phyloP scores from a whole-genome alignment of 179 eudicot genomes.

The Beta macrorhiza region DNA sequence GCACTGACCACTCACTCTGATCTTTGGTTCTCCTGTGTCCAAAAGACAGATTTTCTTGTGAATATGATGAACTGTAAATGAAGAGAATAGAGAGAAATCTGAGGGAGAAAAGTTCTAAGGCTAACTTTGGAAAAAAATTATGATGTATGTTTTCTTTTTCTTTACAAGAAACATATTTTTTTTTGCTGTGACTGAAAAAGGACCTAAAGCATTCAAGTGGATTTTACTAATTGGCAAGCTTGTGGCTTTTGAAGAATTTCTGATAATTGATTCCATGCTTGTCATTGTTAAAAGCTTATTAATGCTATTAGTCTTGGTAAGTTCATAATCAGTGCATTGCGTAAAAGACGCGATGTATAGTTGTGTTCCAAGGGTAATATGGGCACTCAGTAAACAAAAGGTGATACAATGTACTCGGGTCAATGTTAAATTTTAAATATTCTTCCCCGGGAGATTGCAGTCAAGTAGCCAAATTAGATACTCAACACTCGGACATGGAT shows the following conservation, averaged over 20 bases:
- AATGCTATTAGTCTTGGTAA: no score
- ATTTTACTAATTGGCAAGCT: background rate
- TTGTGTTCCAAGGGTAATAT: no score
- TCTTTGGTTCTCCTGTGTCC: constrained; percentile 11
- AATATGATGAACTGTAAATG: constrained; percentile 32
- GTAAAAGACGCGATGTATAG: no score
- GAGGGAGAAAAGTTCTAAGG: constrained; percentile 16
- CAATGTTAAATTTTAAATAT: no score
- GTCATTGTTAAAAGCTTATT: background rate
- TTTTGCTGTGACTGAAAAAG: background rate
- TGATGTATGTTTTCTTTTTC: background rate
- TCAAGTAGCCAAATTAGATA: no score
- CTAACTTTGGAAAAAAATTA: background rate
- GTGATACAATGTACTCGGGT: no score
- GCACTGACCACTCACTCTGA: constrained; percentile 22
- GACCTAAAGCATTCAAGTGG: background rate
- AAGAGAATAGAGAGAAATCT: constrained; percentile 8
- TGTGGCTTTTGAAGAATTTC: background rate
- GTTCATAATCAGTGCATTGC: no score
- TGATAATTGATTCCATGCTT: background rate
- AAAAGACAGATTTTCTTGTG: constrained; percentile 25
- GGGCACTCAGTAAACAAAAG: no score
- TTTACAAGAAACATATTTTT: background rate
- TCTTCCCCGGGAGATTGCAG: no score
- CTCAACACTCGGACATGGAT: no score